These are phyloP conservation scores for Paramecium octaurelia DNA, from an alignment of 73 alveolate species.

Conservation along the genomic window DNA sequence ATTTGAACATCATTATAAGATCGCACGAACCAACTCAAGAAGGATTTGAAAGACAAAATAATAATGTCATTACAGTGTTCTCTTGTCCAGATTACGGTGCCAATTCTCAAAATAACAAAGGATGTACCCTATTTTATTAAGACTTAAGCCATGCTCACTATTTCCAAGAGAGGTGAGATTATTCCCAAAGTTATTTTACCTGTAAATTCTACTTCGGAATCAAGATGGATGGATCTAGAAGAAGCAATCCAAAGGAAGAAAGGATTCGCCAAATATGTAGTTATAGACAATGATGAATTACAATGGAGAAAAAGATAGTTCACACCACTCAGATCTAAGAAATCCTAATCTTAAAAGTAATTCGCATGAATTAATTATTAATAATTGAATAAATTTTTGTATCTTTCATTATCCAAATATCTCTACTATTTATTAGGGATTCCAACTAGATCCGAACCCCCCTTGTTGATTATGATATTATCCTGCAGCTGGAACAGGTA, in stretches of 20 bases:
- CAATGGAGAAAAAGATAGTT: not conserved
- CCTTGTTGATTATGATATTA: not conserved
- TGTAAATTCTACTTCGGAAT: not conserved
- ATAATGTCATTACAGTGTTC: constrained; percentile 78
- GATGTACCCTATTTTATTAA: not conserved
- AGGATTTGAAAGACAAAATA: constrained; percentile 77
- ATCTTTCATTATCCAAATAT: constrained; percentile 5
- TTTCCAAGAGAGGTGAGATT: not conserved
- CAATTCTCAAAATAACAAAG: not conserved
- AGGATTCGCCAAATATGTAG: not conserved
- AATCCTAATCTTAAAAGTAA: constrained; percentile 1
- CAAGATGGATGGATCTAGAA: constrained; percentile 47
- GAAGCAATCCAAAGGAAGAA: constrained; percentile 42
- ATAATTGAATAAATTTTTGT: not conserved
- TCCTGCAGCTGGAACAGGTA: not conserved
- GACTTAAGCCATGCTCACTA: constrained; percentile 30
- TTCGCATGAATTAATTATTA: constrained; percentile 7
- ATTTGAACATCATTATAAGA: constrained; percentile 75
- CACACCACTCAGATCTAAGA: constrained; percentile 19
- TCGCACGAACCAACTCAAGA: constrained; percentile 83
- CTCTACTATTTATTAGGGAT: not conserved
- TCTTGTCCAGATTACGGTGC: constrained; percentile 79
- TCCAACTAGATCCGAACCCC: constrained; percentile 17
- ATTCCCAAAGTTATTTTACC: constrained; percentile 46
- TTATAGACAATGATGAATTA: constrained; percentile 28